phyloP scores from a whole-genome alignment of 2,329 filamentous ascomycete genomes.

The Penicillium brevicompactum region DNA sequence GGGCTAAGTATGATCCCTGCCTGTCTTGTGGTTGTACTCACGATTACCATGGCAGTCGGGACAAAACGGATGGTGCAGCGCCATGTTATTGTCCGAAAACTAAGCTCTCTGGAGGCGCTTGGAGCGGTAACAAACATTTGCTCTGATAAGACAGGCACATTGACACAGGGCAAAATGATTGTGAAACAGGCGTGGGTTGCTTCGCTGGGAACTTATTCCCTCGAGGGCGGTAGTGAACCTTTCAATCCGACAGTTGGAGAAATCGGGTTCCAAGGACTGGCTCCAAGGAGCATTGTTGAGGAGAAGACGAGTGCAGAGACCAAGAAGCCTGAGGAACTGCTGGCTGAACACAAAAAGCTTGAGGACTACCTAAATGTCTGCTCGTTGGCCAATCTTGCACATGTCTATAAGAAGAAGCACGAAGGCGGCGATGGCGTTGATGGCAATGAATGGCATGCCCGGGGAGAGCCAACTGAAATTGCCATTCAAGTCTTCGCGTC shows the following conservation, averaged over 20 bases:
- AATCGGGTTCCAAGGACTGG: constrained; percentile 40
- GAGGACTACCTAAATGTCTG: constrained; percentile 61
- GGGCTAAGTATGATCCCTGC: constrained; percentile 61
- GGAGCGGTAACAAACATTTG: constrained; percentile 61
- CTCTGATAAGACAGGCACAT: constrained; percentile 59
- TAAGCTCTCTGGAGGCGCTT: constrained; percentile 58
- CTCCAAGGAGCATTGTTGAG: too few relatives aligned
- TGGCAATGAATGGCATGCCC: constrained; percentile 60
- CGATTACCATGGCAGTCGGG: constrained; percentile 65
- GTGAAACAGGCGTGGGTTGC: constrained; percentile 60
- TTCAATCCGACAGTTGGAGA: constrained; percentile 57
- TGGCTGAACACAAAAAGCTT: constrained; percentile 37
- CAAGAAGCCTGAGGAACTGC: too few relatives aligned
- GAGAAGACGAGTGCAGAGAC: too few relatives aligned
- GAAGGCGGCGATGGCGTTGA: too few relatives aligned
- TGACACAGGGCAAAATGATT: constrained; percentile 64
- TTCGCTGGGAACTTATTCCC: constrained; percentile 55
- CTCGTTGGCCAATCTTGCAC: constrained; percentile 64
- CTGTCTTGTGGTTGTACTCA: constrained; percentile 64
- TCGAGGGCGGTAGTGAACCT: constrained; percentile 56
- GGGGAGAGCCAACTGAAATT: constrained; percentile 69
- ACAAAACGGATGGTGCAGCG: constrained; percentile 57
- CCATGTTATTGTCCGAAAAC: constrained; percentile 57
- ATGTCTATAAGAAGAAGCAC: constrained; percentile 59
- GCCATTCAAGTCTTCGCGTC: constrained; percentile 72